Conservation (phyloP, 2,329 filamentous ascomycete species). For the Pyrenophora graminea region DNA sequence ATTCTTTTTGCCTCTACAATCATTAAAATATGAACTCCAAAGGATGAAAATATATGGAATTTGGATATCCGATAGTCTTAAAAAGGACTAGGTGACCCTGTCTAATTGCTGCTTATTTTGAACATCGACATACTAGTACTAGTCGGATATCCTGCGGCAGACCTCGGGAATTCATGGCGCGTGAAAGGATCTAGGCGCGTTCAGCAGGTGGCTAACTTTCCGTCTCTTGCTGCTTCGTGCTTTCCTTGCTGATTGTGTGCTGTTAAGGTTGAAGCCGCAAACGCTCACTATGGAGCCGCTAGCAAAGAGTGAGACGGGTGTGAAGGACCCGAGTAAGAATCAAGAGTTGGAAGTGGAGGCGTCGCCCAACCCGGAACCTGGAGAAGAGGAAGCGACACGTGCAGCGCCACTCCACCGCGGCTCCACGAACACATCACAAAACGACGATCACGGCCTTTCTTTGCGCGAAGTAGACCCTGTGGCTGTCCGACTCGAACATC, state of each 20-base stretch:
- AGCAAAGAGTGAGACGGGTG: conserved; percentile 14
- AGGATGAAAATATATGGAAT: too few relatives aligned
- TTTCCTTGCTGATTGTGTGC: too few relatives aligned
- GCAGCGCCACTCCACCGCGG: conserved; percentile 18
- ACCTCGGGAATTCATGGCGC: neutral
- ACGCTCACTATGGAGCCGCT: conserved; percentile 19
- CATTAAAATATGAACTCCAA: too few relatives aligned
- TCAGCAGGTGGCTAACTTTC: neutral
- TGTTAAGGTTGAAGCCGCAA: neutral
- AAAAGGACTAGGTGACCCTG: too few relatives aligned
- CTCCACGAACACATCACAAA: conserved; percentile 25
- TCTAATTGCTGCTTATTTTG: too few relatives aligned
- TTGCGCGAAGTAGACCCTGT: conserved; percentile 60
- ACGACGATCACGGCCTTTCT: conserved; percentile 42
- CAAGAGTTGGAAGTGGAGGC: conserved; percentile 2
- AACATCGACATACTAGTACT: too few relatives aligned
- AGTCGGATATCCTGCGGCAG: neutral
- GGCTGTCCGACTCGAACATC: conserved; percentile 58
- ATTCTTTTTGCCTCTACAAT: too few relatives aligned
- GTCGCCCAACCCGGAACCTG: conserved; percentile 2
- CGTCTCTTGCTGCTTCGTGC: neutral
- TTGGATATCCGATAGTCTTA: too few relatives aligned
- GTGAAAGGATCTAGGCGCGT: conserved; percentile 2
- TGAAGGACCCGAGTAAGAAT: neutral
- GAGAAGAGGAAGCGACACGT: conserved; percentile 2